Evolutionary conservation across 2,329 filamentous ascomycete species (phyloP).

Genomic region (Diaporthe humulicola): DNA sequence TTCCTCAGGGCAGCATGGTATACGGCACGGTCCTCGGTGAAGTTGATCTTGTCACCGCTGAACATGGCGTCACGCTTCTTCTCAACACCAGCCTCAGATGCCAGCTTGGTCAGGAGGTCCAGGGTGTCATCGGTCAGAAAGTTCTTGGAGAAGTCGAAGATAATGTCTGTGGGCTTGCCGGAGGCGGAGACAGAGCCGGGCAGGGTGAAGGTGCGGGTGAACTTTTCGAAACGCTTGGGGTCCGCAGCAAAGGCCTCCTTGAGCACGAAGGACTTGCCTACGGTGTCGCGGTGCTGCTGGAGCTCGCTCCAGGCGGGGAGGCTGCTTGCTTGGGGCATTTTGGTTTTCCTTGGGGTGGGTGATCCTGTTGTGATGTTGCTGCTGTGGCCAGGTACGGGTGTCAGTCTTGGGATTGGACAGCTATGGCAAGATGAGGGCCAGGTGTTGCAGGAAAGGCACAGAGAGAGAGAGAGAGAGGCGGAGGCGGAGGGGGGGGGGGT

Average conservation of each 20-base stretch:
- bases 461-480: too few species aligned
- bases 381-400: background rate
- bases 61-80: conserved; percentile 98
- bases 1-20: conserved; percentile 97
- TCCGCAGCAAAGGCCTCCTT: conserved; percentile 95
- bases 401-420: background rate
- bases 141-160: conserved; percentile 99
- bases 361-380: conserved; percentile 5
- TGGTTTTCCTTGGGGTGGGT: conserved; percentile 43
- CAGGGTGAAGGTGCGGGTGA: conserved; percentile 88
- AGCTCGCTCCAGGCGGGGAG: conserved; percentile 91
- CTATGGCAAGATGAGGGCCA: background rate
- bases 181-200: conserved; percentile 76
- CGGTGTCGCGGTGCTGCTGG: conserved; percentile 87
- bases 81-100: conserved; percentile 90
- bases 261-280: conserved; percentile 90
- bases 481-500: background rate
- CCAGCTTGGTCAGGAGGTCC: conserved; percentile 86
- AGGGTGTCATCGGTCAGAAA: conserved; percentile 95
- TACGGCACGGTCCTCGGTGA: conserved; percentile 95
- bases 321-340: conserved; percentile 86
- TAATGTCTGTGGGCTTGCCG: conserved; percentile 76
- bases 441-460: background rate
- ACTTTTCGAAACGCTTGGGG: conserved; percentile 88
- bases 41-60: conserved; percentile 98